Evolutionary conservation across 1,139 yeast genomes (phyloP), one percentile per base, ranked within the genome.

Genomic region (Diutina catenulata): DNA sequence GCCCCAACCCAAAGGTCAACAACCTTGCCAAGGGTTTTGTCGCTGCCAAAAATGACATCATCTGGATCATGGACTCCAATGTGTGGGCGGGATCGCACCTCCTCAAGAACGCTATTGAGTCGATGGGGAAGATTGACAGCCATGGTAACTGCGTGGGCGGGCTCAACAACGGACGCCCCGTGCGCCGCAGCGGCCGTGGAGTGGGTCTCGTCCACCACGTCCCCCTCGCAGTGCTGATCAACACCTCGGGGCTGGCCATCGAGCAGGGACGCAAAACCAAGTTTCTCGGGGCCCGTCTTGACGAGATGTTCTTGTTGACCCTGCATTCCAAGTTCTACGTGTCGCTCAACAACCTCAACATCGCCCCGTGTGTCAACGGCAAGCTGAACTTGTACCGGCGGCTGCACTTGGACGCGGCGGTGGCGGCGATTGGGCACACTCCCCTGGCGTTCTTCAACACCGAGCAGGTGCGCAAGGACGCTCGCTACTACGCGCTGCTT

Each of bases 321-420:
- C 75, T 94, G 1, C 95, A 86, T 57, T 76, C 88, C 41, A 84
- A 84, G 57, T 84, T 86, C 54, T 86, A 86, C 55, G 74, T 80
- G 5, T 77, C 84, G 26, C 74, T 86, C 49, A 86, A 86, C 53
- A 73, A 76, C 43, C 59, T 80, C 13, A 74, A 80, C n/a, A 59
- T 83, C 18, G 94, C 94, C 0, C 94, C 95, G 0, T 86, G 95
- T 58, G 94, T 86, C 38, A 86, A 82, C 64, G 95, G 95, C n/a
- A 86, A 87, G 54, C 81, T 94, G 18, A 86, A 86, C 52, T 51
- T 86, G 37, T 86, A 82, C 54, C 64, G 93, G 16, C 66, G 75
- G 37, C 73, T 84, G 1, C 84, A 75, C 40, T 57, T 86, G 31
- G 93, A 83, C 53, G 48, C 46, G 18, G 78, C 93, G 0, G 86